phyloP scores from a whole-genome alignment of 2,329 filamentous ascomycete species.

The Herpotrichia juniperi region DNA sequence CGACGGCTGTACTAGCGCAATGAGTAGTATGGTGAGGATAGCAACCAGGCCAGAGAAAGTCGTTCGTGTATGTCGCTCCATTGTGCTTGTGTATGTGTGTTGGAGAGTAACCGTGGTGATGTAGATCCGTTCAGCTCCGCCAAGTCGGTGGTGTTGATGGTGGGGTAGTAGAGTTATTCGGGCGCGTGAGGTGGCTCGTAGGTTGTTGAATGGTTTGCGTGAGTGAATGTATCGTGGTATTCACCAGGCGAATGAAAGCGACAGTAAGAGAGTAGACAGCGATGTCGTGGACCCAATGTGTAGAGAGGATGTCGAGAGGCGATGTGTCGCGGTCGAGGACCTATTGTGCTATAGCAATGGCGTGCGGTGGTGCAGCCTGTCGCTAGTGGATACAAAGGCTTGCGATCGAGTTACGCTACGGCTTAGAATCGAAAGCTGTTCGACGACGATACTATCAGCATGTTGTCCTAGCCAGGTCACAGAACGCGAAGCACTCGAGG shows the following conservation, averaged over 20 bases:
- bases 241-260: neutral
- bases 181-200: neutral
- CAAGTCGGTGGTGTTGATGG: constrained; percentile 8
- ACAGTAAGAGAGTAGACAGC: neutral
- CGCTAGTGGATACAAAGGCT: neutral
- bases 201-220: neutral
- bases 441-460: constrained; percentile 13
- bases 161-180: neutral
- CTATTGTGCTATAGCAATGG: constrained; percentile 4
- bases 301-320: neutral
- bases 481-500: neutral
- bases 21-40: constrained; percentile 22
- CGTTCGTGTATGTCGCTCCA: constrained; percentile 18
- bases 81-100: constrained; percentile 9
- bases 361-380: constrained; percentile 8
- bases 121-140: constrained; percentile 8
- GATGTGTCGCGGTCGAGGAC: neutral
- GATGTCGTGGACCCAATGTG: neutral
- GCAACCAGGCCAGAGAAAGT: constrained; percentile 23
- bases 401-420: constrained; percentile 10
- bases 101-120: neutral
- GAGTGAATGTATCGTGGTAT: neutral
- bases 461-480: constrained; percentile 1
- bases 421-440: constrained; percentile 8
- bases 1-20: constrained; percentile 15